Conservation (phyloP, 306 rosid genomes). For the Rubus parviflorus region DNA sequence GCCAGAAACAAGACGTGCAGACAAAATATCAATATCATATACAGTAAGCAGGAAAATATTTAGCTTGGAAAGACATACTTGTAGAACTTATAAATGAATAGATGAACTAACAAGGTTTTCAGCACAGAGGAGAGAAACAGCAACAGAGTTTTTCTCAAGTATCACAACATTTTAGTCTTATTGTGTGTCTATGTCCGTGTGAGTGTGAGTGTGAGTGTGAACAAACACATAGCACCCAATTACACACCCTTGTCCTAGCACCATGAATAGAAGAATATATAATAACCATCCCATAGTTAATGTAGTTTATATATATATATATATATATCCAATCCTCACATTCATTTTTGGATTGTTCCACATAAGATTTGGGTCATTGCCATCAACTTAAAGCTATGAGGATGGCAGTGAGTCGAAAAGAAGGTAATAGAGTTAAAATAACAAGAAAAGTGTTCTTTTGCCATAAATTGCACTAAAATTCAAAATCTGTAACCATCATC, state of each 20-base stretch:
- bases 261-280: background rate
- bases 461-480: background rate
- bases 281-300: background rate
- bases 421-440: background rate
- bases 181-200: background rate
- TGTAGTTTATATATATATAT: background rate
- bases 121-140: background rate
- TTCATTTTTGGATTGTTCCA: background rate
- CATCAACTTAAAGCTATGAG: background rate
- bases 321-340: background rate
- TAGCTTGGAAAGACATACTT: background rate
- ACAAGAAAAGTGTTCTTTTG: too few species aligned
- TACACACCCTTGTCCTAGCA: background rate
- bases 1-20: constrained; percentile 25
- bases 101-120: background rate
- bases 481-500: background rate
- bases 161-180: background rate
- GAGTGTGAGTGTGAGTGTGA: too few species aligned
- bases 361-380: background rate
- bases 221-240: background rate
- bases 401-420: background rate
- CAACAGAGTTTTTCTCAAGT: background rate
- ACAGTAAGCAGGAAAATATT: background rate
- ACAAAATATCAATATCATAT: background rate
- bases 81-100: background rate